Percentiles rank a stretch among this genome's conserved stretches.
phyloP scores from a whole-genome alignment of 208 protist species.

The Naegleria lovaniensis region DNA sequence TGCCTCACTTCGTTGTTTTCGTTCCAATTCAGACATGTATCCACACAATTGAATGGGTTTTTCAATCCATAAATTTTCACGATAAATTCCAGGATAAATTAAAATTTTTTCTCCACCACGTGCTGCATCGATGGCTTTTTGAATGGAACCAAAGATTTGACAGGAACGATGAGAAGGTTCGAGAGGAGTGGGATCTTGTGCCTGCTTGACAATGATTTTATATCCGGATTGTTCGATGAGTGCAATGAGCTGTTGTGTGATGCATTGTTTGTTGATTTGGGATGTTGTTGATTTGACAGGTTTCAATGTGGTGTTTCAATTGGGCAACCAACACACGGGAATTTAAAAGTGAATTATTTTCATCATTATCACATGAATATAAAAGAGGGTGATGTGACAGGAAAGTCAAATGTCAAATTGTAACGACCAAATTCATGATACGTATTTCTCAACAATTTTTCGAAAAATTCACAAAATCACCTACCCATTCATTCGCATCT shows the following conservation, averaged over 20 bases:
- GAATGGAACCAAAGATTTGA: not conserved
- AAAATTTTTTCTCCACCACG: not conserved
- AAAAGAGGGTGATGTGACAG: too few relatives aligned
- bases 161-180: not conserved
- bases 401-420: too few relatives aligned
- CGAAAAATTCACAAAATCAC: not conserved
- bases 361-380: too few relatives aligned
- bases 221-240: not conserved
- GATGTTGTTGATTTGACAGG: too few relatives aligned
- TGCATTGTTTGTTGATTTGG: too few relatives aligned
- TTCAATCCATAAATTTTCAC: slow-evolving; percentile 1
- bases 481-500: not conserved
- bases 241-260: too few relatives aligned
- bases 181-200: not conserved
- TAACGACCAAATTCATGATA: not conserved
- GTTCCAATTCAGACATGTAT: not conserved
- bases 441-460: too few relatives aligned
- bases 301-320: too few relatives aligned
- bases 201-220: not conserved
- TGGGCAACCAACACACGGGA: too few relatives aligned
- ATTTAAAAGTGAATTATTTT: too few relatives aligned
- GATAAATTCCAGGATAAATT: not conserved
- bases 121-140: slow-evolving; percentile 1
- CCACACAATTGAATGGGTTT: not conserved
- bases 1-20: not conserved